Conservation (phyloP, 148 eudicot species). For the Pouteria glomerata region DNA sequence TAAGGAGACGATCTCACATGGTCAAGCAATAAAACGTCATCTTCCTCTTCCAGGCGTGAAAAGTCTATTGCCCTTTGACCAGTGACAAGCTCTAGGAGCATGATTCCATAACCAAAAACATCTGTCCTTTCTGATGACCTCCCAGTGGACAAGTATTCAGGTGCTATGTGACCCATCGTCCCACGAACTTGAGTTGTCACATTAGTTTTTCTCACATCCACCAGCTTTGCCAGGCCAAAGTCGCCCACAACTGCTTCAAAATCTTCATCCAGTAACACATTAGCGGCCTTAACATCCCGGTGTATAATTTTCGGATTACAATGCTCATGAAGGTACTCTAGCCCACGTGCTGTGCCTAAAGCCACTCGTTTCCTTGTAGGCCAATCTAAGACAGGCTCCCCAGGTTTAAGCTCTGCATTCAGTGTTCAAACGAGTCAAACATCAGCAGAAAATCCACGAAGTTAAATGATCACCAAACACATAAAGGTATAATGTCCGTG, state of each 20-base stretch:
- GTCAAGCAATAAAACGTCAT: conserved; percentile 49
- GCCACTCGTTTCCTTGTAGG: conserved; percentile 33
- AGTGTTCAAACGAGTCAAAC: background rate
- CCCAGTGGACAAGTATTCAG: conserved; percentile 51
- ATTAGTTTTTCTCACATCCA: conserved; percentile 44
- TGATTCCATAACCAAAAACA: conserved; percentile 48
- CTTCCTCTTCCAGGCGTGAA: conserved; percentile 48
- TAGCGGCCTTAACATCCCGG: background rate
- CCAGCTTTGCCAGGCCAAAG: conserved; percentile 49
- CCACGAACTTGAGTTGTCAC: conserved; percentile 58
- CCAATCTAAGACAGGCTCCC: conserved; percentile 35
- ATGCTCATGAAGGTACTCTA: conserved; percentile 11
- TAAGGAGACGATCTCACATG: conserved; percentile 29
- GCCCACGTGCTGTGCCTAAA: conserved; percentile 40
- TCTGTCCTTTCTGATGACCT: conserved; percentile 49
- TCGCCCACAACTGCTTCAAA: conserved; percentile 56
- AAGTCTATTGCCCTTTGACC: conserved; percentile 52
- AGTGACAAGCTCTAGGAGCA: conserved; percentile 46
- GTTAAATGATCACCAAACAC: too few species aligned
- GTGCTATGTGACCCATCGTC: conserved; percentile 56
- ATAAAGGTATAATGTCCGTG: too few species aligned
- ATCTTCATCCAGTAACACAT: conserved; percentile 6
- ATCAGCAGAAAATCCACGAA: too few species aligned
- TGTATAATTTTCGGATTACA: background rate
- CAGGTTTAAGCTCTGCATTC: conserved; percentile 29